Evolutionary conservation across 495 filamentous ascomycete genomes (phyloP).

Genomic region (Penicillium arizonense): DNA sequence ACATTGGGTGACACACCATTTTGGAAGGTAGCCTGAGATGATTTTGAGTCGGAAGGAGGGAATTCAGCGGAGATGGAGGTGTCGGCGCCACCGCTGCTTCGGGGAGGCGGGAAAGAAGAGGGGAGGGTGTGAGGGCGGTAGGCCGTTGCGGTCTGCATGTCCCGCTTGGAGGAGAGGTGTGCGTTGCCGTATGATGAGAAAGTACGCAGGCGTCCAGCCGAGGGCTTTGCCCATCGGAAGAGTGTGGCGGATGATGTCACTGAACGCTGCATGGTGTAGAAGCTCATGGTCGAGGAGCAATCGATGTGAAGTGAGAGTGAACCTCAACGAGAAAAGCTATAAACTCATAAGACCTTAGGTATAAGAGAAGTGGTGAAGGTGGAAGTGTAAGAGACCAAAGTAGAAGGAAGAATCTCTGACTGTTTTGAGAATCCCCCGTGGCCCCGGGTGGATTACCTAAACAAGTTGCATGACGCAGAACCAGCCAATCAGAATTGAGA

Average conservation of each 20-base stretch:
- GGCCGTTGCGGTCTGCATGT: conserved; percentile 69
- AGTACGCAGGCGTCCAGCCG: conserved; percentile 49
- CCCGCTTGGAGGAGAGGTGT: conserved; percentile 59
- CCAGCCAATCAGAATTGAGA: conserved; percentile 41
- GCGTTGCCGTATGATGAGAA: conserved; percentile 63
- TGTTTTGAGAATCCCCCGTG: conserved; percentile 15
- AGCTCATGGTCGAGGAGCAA: conserved; percentile 33
- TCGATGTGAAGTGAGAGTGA: conserved; percentile 12
- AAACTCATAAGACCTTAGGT: conserved; percentile 11
- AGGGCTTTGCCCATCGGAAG: conserved; percentile 47
- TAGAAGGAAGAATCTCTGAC: conserved; percentile 11
- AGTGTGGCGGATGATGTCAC: conserved; percentile 58
- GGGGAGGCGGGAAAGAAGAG: conserved; percentile 63
- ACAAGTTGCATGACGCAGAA: conserved; percentile 19
- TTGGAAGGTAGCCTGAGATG: conserved; percentile 21
- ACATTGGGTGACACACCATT: conserved; percentile 19
- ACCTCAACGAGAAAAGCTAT: conserved; percentile 7
- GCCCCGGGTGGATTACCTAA: conserved; percentile 22
- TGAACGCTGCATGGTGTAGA: conserved; percentile 34
- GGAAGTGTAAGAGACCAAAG: neutral
- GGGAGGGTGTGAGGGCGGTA: conserved; percentile 73
- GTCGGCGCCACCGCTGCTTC: conserved; percentile 63
- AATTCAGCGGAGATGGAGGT: conserved; percentile 64
- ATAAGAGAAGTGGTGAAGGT: conserved; percentile 7
- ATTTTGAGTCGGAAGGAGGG: conserved; percentile 21